These are phyloP conservation scores for Athelia psychrophila DNA, from an alignment of 1,284 basidiomycete genomes.

Conservation along the genomic window DNA sequence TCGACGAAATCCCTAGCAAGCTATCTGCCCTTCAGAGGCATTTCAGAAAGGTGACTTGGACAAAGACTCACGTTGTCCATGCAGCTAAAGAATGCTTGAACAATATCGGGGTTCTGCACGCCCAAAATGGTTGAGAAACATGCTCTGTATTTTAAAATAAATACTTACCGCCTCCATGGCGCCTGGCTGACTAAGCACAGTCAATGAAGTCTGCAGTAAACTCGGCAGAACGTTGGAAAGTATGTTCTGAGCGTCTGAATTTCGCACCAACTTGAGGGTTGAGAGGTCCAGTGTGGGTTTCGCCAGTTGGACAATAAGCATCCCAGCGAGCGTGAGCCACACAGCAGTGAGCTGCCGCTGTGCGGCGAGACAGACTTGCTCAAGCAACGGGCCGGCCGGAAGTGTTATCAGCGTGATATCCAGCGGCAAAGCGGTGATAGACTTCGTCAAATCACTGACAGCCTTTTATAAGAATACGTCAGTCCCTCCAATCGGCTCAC, in stretches of 20 bases:
- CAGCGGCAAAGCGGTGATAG: conserved; percentile 69
- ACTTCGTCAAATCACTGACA: conserved; percentile 77
- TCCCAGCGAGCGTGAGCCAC: conserved; percentile 80
- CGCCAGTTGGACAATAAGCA: conserved; percentile 77
- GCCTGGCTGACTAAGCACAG: conserved; percentile 50
- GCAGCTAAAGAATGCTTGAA: conserved; percentile 84
- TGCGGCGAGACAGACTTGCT: conserved; percentile 73
- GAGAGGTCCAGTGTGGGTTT: conserved; percentile 56
- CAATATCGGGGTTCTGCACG: conserved; percentile 86
- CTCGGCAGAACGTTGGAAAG: conserved; percentile 56
- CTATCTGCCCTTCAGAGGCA: conserved; percentile 29
- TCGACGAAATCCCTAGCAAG: conserved; percentile 72
- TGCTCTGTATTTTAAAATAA: background rate
- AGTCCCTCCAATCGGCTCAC: conserved; percentile 1
- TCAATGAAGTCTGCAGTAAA: conserved; percentile 61
- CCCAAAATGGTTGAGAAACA: background rate
- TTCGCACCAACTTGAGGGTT: conserved; percentile 35
- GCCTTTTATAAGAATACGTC: conserved; percentile 41
- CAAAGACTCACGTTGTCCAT: conserved; percentile 57
- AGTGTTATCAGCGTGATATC: conserved; percentile 79
- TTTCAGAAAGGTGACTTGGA: background rate
- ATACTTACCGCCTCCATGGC: conserved; percentile 69
- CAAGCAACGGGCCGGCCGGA: conserved; percentile 73
- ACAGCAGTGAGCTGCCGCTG: conserved; percentile 74
- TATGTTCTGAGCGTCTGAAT: conserved; percentile 37